These are phyloP conservation scores for Daphne laureola DNA, from an alignment of 441 rosid genomes.

Conservation along the genomic window DNA sequence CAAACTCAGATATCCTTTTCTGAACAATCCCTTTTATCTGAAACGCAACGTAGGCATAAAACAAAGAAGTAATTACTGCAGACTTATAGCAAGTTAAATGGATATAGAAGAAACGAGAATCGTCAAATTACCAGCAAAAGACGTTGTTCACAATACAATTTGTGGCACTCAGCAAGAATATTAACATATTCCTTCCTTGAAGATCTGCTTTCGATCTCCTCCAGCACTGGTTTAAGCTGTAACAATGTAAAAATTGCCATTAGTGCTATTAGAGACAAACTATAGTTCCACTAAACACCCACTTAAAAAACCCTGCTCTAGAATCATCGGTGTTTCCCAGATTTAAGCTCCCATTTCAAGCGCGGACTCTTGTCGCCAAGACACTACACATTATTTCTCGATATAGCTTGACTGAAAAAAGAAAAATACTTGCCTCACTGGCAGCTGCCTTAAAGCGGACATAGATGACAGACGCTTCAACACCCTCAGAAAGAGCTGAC, in stretches of 20 bases:
- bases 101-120: background rate
- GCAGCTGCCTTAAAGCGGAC: conserved; percentile 98
- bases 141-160: conserved; percentile 86
- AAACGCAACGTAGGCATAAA: conserved; percentile 7
- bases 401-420: conserved; percentile 6
- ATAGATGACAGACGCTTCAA: conserved; percentile 90
- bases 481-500: conserved; percentile 82
- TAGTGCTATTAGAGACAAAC: conserved; percentile 2
- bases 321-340: conserved; percentile 2
- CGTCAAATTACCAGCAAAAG: conserved; percentile 72
- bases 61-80: no score
- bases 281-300: conserved; percentile 1
- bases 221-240: conserved; percentile 89
- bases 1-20: conserved; percentile 80
- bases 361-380: background rate
- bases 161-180: conserved; percentile 89
- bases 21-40: conserved; percentile 90
- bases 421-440: conserved; percentile 50
- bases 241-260: conserved; percentile 17
- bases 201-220: conserved; percentile 90
- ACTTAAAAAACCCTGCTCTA: background rate
- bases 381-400: background rate
- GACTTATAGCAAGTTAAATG: background rate
- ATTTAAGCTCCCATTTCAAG: conserved; percentile 1
- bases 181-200: conserved; percentile 85